A percentile compares a stretch with the other conserved stretches of the same genome.
Conservation (phyloP, 202 grass and related monocot species). For the Schoenoplectus tabernaemontani region DNA sequence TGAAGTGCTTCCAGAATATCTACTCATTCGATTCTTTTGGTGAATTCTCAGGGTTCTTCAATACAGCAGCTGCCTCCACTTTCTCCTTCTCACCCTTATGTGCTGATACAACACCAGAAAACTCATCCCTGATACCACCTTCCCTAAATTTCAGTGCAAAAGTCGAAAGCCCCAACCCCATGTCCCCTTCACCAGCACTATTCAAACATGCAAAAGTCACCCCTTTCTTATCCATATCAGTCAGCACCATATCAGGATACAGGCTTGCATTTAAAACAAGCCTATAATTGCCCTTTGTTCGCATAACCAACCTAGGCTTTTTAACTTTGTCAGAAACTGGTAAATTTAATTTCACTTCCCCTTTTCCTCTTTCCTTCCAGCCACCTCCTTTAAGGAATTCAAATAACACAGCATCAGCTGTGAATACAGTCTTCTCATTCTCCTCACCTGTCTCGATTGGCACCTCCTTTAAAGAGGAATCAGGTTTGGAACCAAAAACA, state of each 20-base stretch:
- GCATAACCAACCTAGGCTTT: slow-evolving; percentile 75
- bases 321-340: slow-evolving; percentile 22
- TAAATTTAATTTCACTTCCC: slow-evolving; percentile 80
- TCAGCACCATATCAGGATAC: slow-evolving; percentile 73
- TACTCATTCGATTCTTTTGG: slow-evolving; percentile 18
- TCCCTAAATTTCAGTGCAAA: slow-evolving; percentile 96
- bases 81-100: slow-evolving; percentile 46
- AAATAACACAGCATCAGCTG: slow-evolving; percentile 69
- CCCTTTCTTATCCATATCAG: slow-evolving; percentile 94
- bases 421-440: slow-evolving; percentile 63
- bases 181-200: slow-evolving; percentile 49
- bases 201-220: slow-evolving; percentile 88
- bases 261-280: slow-evolving; percentile 79
- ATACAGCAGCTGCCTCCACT: slow-evolving; percentile 32
- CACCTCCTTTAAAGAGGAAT: slow-evolving; percentile 53
- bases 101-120: slow-evolving; percentile 37
- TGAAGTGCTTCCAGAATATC: background rate
- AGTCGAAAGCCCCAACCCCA: slow-evolving; percentile 40
- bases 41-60: slow-evolving; percentile 13
- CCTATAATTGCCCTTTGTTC: slow-evolving; percentile 76
- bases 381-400: slow-evolving; percentile 77
- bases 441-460: slow-evolving; percentile 94
- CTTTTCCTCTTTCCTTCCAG: slow-evolving; percentile 94
- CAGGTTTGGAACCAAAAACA: slow-evolving; percentile 18
- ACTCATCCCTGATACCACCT: slow-evolving; percentile 54